These are phyloP conservation scores for Saccharomycopsis malanga DNA, from an alignment of 805 yeast genomes.

Conservation along the genomic window DNA sequence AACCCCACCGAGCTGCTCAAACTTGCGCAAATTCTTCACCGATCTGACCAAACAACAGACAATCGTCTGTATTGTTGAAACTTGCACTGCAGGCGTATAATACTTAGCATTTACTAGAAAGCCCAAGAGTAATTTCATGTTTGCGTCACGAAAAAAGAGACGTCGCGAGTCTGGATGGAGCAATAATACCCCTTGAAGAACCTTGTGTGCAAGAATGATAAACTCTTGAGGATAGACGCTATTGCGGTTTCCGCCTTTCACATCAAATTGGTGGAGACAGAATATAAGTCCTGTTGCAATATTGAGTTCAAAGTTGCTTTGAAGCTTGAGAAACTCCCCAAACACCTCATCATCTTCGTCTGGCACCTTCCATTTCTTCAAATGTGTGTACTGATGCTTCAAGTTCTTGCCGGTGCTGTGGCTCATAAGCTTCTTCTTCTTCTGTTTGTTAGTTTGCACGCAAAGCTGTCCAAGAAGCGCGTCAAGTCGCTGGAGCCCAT, in stretches of 20 bases:
- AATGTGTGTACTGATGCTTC: conserved; percentile 6
- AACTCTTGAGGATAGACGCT: conserved; percentile 22
- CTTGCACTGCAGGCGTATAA: conserved; percentile 27
- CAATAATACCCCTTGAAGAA: conserved; percentile 54
- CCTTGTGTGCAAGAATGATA: conserved; percentile 28
- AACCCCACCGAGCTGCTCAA: conserved; percentile 54
- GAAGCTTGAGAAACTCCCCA: conserved; percentile 39
- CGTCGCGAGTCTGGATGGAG: conserved; percentile 50
- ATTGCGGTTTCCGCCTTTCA: conserved; percentile 19
- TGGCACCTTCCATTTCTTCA: conserved; percentile 29
- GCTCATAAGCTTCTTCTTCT: conserved; percentile 5
- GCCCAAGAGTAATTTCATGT: conserved; percentile 29
- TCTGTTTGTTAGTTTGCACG: conserved; percentile 12
- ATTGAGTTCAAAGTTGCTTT: conserved; percentile 49
- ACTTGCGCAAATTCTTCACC: conserved; percentile 48
- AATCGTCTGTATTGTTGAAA: conserved; percentile 43
- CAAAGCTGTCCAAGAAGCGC: conserved; percentile 24
- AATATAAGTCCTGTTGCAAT: conserved; percentile 34
- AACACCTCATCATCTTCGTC: conserved; percentile 25
- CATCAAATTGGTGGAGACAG: conserved; percentile 24
- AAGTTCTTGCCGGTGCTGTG: conserved; percentile 1
- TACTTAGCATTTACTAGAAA: conserved; percentile 11
- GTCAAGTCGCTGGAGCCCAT: conserved; percentile 25
- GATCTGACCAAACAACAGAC: conserved; percentile 53
- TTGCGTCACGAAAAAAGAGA: conserved; percentile 37